Evolutionary conservation across 2,329 filamentous ascomycete genomes (phyloP), one percentile per base, ranked within the genome.

Genomic region (Atkinsonella hypoxylon): DNA sequence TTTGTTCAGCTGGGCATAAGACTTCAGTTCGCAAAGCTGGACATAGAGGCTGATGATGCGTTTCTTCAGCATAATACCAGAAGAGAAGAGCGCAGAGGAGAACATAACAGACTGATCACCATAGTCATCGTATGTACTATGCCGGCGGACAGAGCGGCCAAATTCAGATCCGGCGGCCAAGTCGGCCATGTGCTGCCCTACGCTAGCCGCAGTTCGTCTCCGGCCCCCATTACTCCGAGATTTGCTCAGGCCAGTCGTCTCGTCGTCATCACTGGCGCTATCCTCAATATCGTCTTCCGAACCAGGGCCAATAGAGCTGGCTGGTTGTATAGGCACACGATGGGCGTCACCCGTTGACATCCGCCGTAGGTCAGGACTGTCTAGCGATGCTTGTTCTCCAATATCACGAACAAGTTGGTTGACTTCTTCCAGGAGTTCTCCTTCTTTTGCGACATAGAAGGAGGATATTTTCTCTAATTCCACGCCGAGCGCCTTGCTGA

Each of bases 401-500:
- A 88, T 79, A 61, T 97, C 91, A 46, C 75, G 75, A 50, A 91
- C 68, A n/a, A 97, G 71, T 36, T 83, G 78, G 45, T 85, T 81
- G 9, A 91, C 81, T 64, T 96, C 91, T 48, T 84, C 82, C 53
- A 85, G 81, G 13, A 98, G 82, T 65, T 97, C 91, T 22, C 81
- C 75, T 68, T 98, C 90, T 67, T 98, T 98, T 54, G 88, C 70
- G 55, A 83, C 78, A 67, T 93, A 97, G 67, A 98, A 98, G 0
- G 85, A 86, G 61, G 81, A 86, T 54, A 98, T 89, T 74, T 97
- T 97, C 62, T 97, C 90, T 47, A 98, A 72, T 66, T 98, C 93
- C 41, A 85, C 78, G 61, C 94, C 89, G 17, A 98, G 78, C 40
- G 89, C 83, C 56, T 82, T 82, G 56, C 78, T 77, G 65, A 98